Conservation (phyloP, 225 moss, liverwort and hornwort genomes). For the Sphagnum contortum region DNA sequence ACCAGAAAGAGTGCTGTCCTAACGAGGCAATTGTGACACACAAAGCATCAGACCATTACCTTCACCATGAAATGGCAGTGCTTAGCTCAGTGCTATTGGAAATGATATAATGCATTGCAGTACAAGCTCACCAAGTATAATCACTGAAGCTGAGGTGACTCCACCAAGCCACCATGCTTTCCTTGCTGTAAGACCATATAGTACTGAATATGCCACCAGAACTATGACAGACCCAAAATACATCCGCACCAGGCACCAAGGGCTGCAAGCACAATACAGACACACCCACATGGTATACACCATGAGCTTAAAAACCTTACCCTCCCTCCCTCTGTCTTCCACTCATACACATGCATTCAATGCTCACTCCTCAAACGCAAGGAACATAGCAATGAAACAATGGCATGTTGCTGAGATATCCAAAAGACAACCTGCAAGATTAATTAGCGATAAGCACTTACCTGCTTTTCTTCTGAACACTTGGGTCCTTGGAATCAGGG, state of each 20-base stretch:
- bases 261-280: conserved; percentile 15
- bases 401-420: too few species aligned
- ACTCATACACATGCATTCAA: neutral
- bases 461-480: conserved; percentile 81
- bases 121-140: conserved; percentile 39
- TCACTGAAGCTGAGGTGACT: conserved; percentile 50
- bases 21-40: too few species aligned
- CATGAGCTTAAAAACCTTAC: neutral
- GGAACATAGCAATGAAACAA: too few species aligned
- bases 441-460: conserved; percentile 12
- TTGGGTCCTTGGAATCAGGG: conserved; percentile 88
- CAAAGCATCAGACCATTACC: too few species aligned
- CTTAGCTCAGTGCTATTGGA: neutral
- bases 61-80: too few species aligned
- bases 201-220: conserved; percentile 41
- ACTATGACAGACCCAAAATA: conserved; percentile 45
- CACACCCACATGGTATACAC: too few species aligned
- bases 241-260: conserved; percentile 36
- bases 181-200: conserved; percentile 51
- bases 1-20: too few species aligned
- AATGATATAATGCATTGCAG: neutral
- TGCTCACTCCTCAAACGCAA: too few species aligned
- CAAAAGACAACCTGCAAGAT: neutral
- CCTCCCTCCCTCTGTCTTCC: neutral
- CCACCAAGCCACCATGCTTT: conserved; percentile 57